phyloP scores from a whole-genome alignment of 2,329 filamentous ascomycete genomes.

The Penicillium sp. region DNA sequence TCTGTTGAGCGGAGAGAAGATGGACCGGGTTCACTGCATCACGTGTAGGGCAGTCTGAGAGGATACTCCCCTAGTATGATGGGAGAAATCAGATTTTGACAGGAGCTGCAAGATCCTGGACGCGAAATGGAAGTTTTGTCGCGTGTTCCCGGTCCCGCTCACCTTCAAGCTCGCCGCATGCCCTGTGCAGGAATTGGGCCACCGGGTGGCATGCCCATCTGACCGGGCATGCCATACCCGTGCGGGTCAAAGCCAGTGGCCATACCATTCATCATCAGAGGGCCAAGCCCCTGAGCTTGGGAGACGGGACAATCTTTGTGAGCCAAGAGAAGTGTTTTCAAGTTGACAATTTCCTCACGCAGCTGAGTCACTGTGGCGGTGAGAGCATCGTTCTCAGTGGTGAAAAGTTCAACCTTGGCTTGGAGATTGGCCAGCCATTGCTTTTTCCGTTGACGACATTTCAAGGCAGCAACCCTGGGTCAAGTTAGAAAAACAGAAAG shows the following conservation, averaged over 20 bases:
- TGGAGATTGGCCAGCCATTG: constrained; percentile 96
- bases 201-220: constrained; percentile 39
- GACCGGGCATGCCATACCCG: constrained; percentile 38
- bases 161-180: constrained; percentile 26
- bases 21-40: neutral
- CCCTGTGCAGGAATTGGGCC: constrained; percentile 32
- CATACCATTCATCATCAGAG: constrained; percentile 39
- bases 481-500: constrained; percentile 21
- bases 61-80: too few species aligned
- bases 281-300: constrained; percentile 67
- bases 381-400: constrained; percentile 82
- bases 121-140: constrained; percentile 2
- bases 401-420: constrained; percentile 88
- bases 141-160: neutral
- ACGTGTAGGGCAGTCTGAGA: neutral
- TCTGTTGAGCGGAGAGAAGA: constrained; percentile 11
- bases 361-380: constrained; percentile 76
- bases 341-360: constrained; percentile 85
- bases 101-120: too few species aligned
- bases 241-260: constrained; percentile 37
- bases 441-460: constrained; percentile 97
- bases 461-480: constrained; percentile 75
- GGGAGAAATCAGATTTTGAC: too few species aligned
- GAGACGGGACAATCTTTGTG: constrained; percentile 96
- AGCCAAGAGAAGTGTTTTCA: constrained; percentile 85